Evolutionary conservation across 805 yeast species (phyloP).

Genomic region (Teunomyces tritomae): DNA sequence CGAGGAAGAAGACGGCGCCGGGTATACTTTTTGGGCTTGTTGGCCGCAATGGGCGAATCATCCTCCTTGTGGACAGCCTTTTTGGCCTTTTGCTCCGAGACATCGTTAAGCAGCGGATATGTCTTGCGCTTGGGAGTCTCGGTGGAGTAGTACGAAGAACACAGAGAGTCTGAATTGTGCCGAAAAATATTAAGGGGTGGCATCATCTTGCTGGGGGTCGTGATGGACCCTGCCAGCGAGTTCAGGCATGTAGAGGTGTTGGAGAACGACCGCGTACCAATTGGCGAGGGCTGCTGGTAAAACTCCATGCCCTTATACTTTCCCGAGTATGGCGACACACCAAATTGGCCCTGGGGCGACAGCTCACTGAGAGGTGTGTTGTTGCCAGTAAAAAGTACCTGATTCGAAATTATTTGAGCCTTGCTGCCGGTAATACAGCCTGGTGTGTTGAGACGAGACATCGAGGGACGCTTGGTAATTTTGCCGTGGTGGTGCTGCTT

Average conservation of each 20-base stretch:
- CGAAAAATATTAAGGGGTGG: constrained; percentile 24
- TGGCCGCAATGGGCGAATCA: not conserved
- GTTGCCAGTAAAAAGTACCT: constrained; percentile 5
- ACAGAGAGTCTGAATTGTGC: constrained; percentile 21
- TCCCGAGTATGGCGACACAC: constrained; percentile 20
- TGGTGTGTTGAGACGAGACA: constrained; percentile 13
- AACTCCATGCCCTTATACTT: constrained; percentile 19
- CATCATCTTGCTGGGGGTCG: constrained; percentile 11
- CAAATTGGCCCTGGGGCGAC: constrained; percentile 10
- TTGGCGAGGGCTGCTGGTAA: constrained; percentile 12
- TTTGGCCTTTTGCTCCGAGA: constrained; percentile 8
- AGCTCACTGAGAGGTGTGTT: constrained; percentile 9
- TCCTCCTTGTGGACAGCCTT: constrained; percentile 5
- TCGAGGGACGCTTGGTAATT: constrained; percentile 16
- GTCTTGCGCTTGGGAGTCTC: constrained; percentile 18
- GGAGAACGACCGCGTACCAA: constrained; percentile 11
- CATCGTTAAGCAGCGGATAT: constrained; percentile 11
- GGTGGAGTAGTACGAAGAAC: constrained; percentile 9
- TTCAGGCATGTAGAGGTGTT: constrained; percentile 12
- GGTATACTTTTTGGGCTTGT: constrained; percentile 33
- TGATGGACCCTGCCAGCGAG: constrained; percentile 7
- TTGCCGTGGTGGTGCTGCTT: constrained; percentile 8
- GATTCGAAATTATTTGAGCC: constrained; percentile 14
- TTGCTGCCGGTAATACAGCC: constrained; percentile 13
- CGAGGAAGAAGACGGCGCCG: constrained; percentile 40